phyloP scores from a whole-genome alignment of 352 stramenopile species.

The Globisporangium rhizosaccharum region DNA sequence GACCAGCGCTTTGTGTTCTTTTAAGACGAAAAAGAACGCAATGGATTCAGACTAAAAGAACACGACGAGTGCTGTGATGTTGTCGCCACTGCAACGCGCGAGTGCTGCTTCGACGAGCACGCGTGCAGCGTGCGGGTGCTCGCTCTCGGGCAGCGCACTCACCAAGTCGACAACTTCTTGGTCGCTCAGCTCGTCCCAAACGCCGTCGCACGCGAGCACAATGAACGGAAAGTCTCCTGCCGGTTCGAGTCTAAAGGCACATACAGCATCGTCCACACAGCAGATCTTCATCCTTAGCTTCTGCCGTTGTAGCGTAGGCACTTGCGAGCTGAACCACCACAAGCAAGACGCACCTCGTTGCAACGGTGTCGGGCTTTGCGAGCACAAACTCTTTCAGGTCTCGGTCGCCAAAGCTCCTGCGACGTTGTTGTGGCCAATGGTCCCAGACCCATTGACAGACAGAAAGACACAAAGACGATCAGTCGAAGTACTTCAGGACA shows the following conservation, averaged over 20 bases:
- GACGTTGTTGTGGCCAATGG: no score
- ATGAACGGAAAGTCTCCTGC: conserved; percentile 52
- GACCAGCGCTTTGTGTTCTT: no score
- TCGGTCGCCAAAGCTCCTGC: conserved; percentile 73
- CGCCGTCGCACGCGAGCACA: conserved; percentile 71
- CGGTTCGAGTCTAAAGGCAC: conserved; percentile 31
- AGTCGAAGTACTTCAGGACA: background rate
- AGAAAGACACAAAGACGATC: conserved; percentile 5
- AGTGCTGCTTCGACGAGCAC: conserved; percentile 56
- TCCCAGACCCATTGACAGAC: background rate
- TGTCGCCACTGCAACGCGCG: conserved; percentile 55
- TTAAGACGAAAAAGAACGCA: no score
- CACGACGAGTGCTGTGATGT: conserved; percentile 74
- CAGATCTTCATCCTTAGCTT: background rate
- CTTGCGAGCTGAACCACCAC: background rate
- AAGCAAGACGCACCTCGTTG: conserved; percentile 28
- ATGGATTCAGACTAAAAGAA: conserved; percentile 34
- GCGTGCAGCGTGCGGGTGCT: conserved; percentile 42
- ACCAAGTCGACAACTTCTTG: conserved; percentile 75
- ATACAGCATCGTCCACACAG: background rate
- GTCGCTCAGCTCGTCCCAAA: conserved; percentile 75
- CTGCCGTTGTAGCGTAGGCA: background rate
- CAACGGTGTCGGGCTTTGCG: conserved; percentile 35
- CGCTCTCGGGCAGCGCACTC: conserved; percentile 18
- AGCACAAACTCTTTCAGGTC: conserved; percentile 70